phyloP scores from a whole-genome alignment of 257 asterid species.

The Cruciata laevipes region DNA sequence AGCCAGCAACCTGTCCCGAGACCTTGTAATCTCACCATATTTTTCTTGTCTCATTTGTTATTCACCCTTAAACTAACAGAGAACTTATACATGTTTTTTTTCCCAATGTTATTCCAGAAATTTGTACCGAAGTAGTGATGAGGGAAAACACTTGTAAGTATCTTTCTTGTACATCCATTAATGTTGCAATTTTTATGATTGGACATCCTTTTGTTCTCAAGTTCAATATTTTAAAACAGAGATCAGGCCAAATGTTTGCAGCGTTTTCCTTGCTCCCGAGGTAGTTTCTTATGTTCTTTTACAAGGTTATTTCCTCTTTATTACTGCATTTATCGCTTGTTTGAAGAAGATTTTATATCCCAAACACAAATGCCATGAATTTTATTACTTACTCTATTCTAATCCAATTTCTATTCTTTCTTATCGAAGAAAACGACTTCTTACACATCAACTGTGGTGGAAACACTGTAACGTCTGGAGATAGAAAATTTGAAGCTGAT shows the following conservation, averaged over 20 bases:
- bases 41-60: neutral
- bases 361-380: neutral
- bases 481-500: constrained; percentile 34
- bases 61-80: neutral
- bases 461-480: constrained; percentile 15
- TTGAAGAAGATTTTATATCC: neutral
- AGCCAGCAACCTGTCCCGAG: constrained; percentile 36
- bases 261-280: constrained; percentile 27
- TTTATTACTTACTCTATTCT: neutral
- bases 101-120: constrained; percentile 34
- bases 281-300: constrained; percentile 18
- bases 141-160: constrained; percentile 32
- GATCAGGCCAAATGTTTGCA: constrained; percentile 28
- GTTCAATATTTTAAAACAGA: constrained; percentile 17
- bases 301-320: neutral
- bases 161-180: neutral
- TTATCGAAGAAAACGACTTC: constrained; percentile 32
- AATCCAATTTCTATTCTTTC: neutral
- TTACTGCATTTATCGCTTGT: neutral
- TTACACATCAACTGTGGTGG: constrained; percentile 61
- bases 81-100: neutral
- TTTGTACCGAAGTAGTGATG: constrained; percentile 44
- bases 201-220: neutral
- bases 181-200: neutral
- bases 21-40: constrained; percentile 29